phyloP scores from a whole-genome alignment of 768 basidiomycete species.

The Trametes coccinea region DNA sequence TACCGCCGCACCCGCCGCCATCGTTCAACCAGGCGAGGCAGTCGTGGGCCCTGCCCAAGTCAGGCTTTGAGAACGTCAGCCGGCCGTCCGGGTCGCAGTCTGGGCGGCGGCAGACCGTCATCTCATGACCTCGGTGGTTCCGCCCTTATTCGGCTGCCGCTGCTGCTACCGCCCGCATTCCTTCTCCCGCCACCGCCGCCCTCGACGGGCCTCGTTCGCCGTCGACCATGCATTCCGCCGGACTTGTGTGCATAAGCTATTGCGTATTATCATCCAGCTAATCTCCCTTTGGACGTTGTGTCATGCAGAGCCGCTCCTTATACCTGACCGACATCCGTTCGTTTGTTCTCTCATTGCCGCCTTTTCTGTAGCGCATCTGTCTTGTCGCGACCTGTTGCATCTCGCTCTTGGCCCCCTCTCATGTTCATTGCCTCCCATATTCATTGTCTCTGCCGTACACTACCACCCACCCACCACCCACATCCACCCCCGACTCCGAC shows the following conservation, averaged over 20 bases:
- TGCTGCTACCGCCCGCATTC: neutral
- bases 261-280: neutral
- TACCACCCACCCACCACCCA: neutral
- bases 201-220: neutral
- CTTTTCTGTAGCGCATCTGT: neutral
- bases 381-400: neutral
- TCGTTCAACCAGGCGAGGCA: slow-evolving; percentile 24
- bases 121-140: slow-evolving; percentile 22
- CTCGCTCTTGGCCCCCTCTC: neutral
- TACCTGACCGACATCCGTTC: slow-evolving; percentile 13
- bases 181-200: neutral
- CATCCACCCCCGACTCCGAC: too few relatives aligned
- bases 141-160: neutral
- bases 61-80: slow-evolving; percentile 33
- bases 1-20: slow-evolving; percentile 29
- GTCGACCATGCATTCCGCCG: neutral
- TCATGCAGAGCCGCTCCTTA: slow-evolving; percentile 8
- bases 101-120: slow-evolving; percentile 30
- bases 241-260: neutral
- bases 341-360: neutral
- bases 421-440: neutral
- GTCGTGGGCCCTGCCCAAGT: slow-evolving; percentile 20
- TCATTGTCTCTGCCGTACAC: neutral
- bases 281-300: slow-evolving; percentile 9
- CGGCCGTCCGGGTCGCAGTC: slow-evolving; percentile 20